A percentile compares a stretch with the other conserved stretches of the same genome.
These are phyloP conservation scores for Ustilago lituana DNA, from an alignment of 1,284 basidiomycete species.

Conservation along the genomic window DNA sequence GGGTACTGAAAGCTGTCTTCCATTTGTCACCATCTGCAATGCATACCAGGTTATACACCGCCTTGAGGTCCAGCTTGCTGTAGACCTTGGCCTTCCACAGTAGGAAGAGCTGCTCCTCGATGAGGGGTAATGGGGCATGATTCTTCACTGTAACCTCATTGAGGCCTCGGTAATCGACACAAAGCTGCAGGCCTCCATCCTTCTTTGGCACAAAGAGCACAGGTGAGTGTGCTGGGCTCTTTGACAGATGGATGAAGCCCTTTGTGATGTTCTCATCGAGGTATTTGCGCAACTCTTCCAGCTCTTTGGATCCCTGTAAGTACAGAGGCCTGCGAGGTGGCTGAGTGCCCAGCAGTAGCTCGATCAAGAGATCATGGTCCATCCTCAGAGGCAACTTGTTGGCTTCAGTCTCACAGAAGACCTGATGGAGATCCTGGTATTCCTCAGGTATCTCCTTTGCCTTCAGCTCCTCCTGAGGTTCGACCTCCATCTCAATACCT, in stretches of 20 bases:
- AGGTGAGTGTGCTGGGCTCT: constrained; percentile 66
- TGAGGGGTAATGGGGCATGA: constrained; percentile 67
- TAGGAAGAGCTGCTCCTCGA: constrained; percentile 68
- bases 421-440: no score
- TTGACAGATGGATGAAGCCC: constrained; percentile 7
- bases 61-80: constrained; percentile 68
- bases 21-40: constrained; percentile 68
- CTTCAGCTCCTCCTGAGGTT: no score
- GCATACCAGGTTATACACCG: constrained; percentile 67
- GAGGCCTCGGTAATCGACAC: constrained; percentile 70
- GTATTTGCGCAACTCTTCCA: constrained; percentile 2
- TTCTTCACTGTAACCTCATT: constrained; percentile 69
- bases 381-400: not conserved
- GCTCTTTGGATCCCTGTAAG: not conserved
- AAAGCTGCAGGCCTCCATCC: constrained; percentile 68
- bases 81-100: constrained; percentile 63
- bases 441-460: no score
- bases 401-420: not conserved
- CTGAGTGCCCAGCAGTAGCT: not conserved
- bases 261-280: constrained; percentile 1
- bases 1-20: constrained; percentile 58
- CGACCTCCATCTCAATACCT: no score
- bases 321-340: constrained; percentile 1
- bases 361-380: not conserved
- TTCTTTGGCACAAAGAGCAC: constrained; percentile 72